Evolutionary conservation across 2,329 filamentous ascomycete species (phyloP).

Genomic region (Myriangium duriaei): DNA sequence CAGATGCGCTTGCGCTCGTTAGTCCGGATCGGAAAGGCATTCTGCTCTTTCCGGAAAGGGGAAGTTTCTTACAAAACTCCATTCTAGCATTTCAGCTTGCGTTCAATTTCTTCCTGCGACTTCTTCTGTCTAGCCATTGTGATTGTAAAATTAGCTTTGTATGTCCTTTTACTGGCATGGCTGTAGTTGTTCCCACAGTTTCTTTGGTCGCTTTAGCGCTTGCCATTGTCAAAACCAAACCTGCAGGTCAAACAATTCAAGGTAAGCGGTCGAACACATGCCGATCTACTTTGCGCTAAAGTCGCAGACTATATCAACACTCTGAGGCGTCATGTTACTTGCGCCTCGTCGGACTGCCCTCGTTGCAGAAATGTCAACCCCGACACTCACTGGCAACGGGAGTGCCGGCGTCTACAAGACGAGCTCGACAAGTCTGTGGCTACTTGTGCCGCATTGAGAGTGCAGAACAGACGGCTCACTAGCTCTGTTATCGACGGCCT

Average conservation of each 20-base stretch:
- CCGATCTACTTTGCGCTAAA: conserved; percentile 7
- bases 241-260: conserved; percentile 21
- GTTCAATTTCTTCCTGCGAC: no score
- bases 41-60: no score
- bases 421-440: conserved; percentile 1
- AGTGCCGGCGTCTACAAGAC: conserved; percentile 13
- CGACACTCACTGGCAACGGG: conserved; percentile 14
- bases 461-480: background rate
- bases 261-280: conserved; percentile 13
- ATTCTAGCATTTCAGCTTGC: no score
- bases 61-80: no score
- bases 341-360: no score
- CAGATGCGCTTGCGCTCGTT: no score
- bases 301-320: conserved; percentile 13
- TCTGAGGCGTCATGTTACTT: no score
- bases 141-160: no score
- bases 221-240: conserved; percentile 24
- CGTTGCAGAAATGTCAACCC: conserved; percentile 20
- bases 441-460: background rate
- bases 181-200: conserved; percentile 9
- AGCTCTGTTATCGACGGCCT: background rate
- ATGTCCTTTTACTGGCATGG: no score
- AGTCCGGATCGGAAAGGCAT: background rate
- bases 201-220: conserved; percentile 19
- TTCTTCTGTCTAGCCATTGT: no score